A percentile compares a stretch with the other conserved stretches of the same genome.
phyloP scores from a whole-genome alignment of 768 basidiomycete species.

The Vishniacozyma victoriae region DNA sequence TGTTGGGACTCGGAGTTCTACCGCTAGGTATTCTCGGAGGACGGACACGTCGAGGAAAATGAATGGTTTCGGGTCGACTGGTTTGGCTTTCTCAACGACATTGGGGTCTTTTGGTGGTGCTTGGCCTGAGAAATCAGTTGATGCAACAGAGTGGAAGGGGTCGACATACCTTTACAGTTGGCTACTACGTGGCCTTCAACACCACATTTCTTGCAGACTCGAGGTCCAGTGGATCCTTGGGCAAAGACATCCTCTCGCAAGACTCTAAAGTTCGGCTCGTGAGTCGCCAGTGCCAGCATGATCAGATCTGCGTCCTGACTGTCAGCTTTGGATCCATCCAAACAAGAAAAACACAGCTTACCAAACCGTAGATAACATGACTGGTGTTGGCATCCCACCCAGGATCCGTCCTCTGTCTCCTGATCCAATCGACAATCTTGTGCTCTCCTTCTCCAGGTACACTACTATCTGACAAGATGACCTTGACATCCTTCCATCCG shows the following conservation, averaged over 20 bases:
- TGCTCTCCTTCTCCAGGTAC: slow-evolving; percentile 99
- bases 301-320: slow-evolving; percentile 93
- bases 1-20: slow-evolving; percentile 79
- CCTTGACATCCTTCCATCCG: slow-evolving; percentile 93
- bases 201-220: slow-evolving; percentile 85
- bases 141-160: background rate
- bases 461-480: slow-evolving; percentile 92
- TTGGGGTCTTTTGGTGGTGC: slow-evolving; percentile 56
- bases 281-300: slow-evolving; percentile 95
- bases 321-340: background rate
- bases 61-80: slow-evolving; percentile 81
- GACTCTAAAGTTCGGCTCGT: slow-evolving; percentile 96
- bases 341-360: slow-evolving; percentile 49
- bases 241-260: slow-evolving; percentile 96
- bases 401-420: slow-evolving; percentile 76
- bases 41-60: slow-evolving; percentile 97
- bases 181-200: slow-evolving; percentile 92
- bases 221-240: slow-evolving; percentile 62
- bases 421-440: slow-evolving; percentile 98
- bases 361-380: slow-evolving; percentile 96
- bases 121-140: no score
- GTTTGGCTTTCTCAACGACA: slow-evolving; percentile 50
- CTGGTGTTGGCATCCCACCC: slow-evolving; percentile 91
- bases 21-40: slow-evolving; percentile 94
- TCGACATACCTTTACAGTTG: slow-evolving; percentile 67